A percentile compares a stretch with the other conserved stretches of the same genome.
These are phyloP conservation scores for Tylopilus vinaceipallidus DNA, from an alignment of 768 basidiomycete genomes.

Conservation along the genomic window DNA sequence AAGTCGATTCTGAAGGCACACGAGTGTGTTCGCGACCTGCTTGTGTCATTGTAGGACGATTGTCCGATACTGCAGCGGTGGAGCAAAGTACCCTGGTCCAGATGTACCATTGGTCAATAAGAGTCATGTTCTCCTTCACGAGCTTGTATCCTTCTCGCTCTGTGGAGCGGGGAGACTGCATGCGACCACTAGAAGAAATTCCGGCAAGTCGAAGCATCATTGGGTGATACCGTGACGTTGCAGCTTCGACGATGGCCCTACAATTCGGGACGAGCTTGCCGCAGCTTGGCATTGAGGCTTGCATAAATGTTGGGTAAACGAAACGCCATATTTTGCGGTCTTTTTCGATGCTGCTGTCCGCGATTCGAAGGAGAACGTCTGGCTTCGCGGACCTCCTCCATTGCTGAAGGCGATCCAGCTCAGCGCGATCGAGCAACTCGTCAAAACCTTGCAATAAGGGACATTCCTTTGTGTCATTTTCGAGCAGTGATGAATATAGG, in stretches of 20 bases:
- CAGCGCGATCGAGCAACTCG: conserved; percentile 60
- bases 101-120: conserved; percentile 76
- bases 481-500: conserved; percentile 52
- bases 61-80: conserved; percentile 69
- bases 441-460: conserved; percentile 60
- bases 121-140: conserved; percentile 53
- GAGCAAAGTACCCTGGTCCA: conserved; percentile 86
- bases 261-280: conserved; percentile 47
- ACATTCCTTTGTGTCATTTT: conserved; percentile 45
- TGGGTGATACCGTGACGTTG: conserved; percentile 68
- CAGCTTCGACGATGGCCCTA: conserved; percentile 65
- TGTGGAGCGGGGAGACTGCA: conserved; percentile 38
- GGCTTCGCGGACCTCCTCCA: conserved; percentile 58
- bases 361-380: conserved; percentile 64
- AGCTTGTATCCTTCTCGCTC: conserved; percentile 55
- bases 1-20: conserved; percentile 67
- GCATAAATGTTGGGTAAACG: conserved; percentile 65
- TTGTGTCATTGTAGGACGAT: conserved; percentile 51
- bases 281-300: conserved; percentile 49
- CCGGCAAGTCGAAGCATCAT: conserved; percentile 73
- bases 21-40: conserved; percentile 64
- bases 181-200: conserved; percentile 49
- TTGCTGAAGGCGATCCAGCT: conserved; percentile 59
- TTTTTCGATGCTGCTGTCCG: conserved; percentile 63
- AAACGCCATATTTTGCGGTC: conserved; percentile 77